Conservation (phyloP, 805 yeast genomes). For the Kuraishia capsulata region DNA sequence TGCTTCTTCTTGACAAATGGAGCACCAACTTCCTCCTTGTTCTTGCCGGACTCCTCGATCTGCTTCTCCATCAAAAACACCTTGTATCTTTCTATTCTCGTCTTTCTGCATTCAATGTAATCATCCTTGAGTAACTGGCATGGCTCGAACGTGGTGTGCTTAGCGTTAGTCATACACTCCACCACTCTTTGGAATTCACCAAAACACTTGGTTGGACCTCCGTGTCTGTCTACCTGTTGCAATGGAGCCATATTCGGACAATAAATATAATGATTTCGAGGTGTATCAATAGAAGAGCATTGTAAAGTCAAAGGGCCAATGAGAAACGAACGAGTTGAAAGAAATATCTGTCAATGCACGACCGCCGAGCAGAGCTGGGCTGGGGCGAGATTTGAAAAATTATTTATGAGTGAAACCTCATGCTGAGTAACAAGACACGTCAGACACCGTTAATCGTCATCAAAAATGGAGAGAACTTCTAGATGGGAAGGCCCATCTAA, state of each 20-base stretch:
- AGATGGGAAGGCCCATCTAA: constrained; percentile 1
- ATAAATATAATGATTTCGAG: no score
- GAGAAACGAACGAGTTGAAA: no score
- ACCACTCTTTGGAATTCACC: constrained; percentile 26
- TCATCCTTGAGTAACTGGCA: constrained; percentile 23
- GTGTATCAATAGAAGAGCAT: no score
- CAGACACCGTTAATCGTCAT: no score
- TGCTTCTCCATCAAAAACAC: constrained; percentile 23
- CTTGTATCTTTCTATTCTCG: constrained; percentile 25
- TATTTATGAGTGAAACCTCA: no score
- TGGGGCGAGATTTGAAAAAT: no score
- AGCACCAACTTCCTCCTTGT: constrained; percentile 22
- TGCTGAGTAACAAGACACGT: no score
- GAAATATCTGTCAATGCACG: no score
- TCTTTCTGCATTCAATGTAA: constrained; percentile 28
- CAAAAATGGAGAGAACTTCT: constrained; percentile 1
- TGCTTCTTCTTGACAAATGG: constrained; percentile 29
- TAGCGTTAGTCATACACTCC: constrained; percentile 26
- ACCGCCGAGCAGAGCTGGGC: no score
- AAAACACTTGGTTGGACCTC: constrained; percentile 29
- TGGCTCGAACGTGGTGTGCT: constrained; percentile 19
- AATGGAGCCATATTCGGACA: constrained; percentile 10
- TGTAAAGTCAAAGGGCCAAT: neutral
- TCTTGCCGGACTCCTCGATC: constrained; percentile 16
- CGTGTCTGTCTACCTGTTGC: constrained; percentile 14